Percentiles rank a stretch among this genome's conserved stretches.
Evolutionary conservation across 2,329 filamentous ascomycete species (phyloP).

Genomic region (Pseudocercospora vitis): DNA sequence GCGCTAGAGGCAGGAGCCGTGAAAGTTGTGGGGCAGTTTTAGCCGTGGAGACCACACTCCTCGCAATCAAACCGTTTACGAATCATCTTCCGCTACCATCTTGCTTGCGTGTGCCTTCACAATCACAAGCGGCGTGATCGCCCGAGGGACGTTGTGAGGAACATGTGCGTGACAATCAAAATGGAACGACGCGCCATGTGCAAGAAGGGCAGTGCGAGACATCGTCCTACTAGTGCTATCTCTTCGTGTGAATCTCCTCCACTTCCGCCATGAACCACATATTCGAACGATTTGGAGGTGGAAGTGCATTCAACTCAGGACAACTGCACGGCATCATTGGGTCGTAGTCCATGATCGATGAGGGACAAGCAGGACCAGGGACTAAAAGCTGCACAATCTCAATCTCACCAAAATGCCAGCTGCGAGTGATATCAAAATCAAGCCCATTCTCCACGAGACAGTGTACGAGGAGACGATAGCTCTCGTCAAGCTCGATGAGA

Average conservation of each 20-base stretch:
- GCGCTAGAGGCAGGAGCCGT: too few species aligned
- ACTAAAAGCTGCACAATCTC: too few species aligned
- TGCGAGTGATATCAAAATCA: not conserved
- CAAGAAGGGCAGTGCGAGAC: not conserved
- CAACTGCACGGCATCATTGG: not conserved
- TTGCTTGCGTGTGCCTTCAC: not conserved
- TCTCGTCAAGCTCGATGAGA: not conserved
- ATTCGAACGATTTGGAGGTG: too few species aligned
- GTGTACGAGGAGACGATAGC: not conserved
- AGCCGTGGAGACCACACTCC: not conserved
- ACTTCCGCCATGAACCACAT: not conserved
- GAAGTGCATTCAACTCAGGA: too few species aligned
- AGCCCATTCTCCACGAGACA: not conserved
- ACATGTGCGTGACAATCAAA: not conserved
- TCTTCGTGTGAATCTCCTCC: too few species aligned
- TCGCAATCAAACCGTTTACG: not conserved
- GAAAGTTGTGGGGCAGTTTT: too few species aligned
- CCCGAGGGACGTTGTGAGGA: not conserved
- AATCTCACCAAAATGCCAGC: not conserved
- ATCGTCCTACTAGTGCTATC: too few species aligned
- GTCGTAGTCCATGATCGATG: not conserved
- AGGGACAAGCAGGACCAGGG: too few species aligned
- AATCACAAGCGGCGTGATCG: constrained; percentile 1
- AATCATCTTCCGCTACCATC: not conserved
- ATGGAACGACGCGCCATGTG: not conserved